These are phyloP conservation scores for Spathaspora sp. DNA, from an alignment of 1,139 yeast genomes.

Conservation along the genomic window DNA sequence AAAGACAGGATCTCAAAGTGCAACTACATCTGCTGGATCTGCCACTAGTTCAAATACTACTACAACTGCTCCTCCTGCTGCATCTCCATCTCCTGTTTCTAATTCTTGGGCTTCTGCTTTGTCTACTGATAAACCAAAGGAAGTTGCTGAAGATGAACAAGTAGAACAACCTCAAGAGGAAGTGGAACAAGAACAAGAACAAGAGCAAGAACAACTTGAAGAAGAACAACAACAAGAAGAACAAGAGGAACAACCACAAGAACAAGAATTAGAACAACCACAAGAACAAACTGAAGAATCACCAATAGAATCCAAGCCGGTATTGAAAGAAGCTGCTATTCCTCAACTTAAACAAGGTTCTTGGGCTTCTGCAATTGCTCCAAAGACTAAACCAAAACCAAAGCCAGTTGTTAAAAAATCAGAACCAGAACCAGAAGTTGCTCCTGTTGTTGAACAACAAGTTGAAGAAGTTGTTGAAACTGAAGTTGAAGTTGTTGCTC, in stretches of 20 bases:
- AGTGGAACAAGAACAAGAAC: background rate
- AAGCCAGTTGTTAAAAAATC: constrained; percentile 17
- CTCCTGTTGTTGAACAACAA: constrained; percentile 47
- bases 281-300: constrained; percentile 10
- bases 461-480: constrained; percentile 7
- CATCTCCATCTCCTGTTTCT: constrained; percentile 13
- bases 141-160: constrained; percentile 4
- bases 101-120: constrained; percentile 57
- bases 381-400: constrained; percentile 44
- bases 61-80: constrained; percentile 2
- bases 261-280: constrained; percentile 3
- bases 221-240: constrained; percentile 2
- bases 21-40: background rate
- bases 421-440: constrained; percentile 9
- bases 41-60: background rate
- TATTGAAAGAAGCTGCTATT: constrained; percentile 29
- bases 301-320: constrained; percentile 21
- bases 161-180: constrained; percentile 1
- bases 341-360: constrained; percentile 39
- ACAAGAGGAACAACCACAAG: constrained; percentile 3
- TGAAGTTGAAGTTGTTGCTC: constrained; percentile 9
- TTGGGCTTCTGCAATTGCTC: constrained; percentile 64
- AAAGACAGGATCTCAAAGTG: background rate
- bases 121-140: constrained; percentile 36
- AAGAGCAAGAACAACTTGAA: constrained; percentile 6